Base-by-base conservation (phyloP, 768 basidiomycete species). In the Lactarius evosmus region DNA sequence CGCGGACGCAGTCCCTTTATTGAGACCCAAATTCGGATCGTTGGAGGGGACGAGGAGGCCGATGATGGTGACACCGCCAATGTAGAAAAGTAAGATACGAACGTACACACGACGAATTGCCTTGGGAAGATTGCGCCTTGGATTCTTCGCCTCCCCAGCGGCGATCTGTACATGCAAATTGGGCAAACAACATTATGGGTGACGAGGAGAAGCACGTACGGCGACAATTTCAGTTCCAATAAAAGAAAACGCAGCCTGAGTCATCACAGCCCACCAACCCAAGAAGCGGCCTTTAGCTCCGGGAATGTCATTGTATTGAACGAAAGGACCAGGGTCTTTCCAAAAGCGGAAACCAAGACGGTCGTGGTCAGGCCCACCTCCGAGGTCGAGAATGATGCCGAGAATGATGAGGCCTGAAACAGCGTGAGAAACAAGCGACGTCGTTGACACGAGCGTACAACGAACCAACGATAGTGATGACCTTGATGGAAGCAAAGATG, bases 111-210 rank as follows among this genome's bases (percentile, higher is more conserved):
- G 80, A 63, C 80, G 80, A 51, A 84, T 78, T 4, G 84, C 83
- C 67, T 77, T 79, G 46, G 87, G 87, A 22, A 88, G 75, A 72
- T 83, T 85, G 50, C 80, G 80, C 27, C 91, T 79, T 8, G 94
- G 95, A 75, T 95, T 95, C 75, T 89, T 93, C 0, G 93, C 88
- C 74, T 94, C 93, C n/a, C 88, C 92, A 32, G 91, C 91, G 63
- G 92, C 91, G 69, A 89, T 89, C 88, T 90, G 86, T 8, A 85
- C 86, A 80, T 74, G 73, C 81, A 88, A 52, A 85, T 84, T 9
- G 74, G 70, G 30, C 60, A 65, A 58, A 80, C 75, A 7, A 77
- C 75, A 65, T 75, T 78, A 7, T 78, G 77, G n/a, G 78, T 64
- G 66, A 75, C 78, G 22, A 74, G 69, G 25, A 22, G 56, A 38